Percentiles rank a stretch among this genome's conserved stretches.
These are phyloP conservation scores for Periconia sp. DNA, from an alignment of 2,329 filamentous ascomycete genomes.

Conservation along the genomic window DNA sequence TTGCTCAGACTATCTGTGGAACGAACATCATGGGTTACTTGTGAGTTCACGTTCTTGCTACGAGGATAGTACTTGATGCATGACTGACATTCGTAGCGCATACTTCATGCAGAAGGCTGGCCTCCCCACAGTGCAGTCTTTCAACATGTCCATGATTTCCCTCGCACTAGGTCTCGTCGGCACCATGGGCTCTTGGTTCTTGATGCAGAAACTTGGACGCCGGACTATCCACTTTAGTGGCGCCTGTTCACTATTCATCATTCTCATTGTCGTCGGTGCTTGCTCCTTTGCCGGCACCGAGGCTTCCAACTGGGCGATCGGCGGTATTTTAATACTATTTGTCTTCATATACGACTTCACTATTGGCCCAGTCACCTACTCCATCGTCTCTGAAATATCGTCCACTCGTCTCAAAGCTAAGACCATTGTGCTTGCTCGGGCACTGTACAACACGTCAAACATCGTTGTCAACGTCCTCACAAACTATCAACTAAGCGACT, in stretches of 20 bases:
- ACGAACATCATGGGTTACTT: slow-evolving; percentile 53
- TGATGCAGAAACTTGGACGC: slow-evolving; percentile 81
- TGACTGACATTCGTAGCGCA: slow-evolving; percentile 37
- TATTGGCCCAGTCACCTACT: slow-evolving; percentile 88
- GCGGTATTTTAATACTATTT: slow-evolving; percentile 37
- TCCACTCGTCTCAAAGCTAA: slow-evolving; percentile 83
- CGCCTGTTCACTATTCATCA: slow-evolving; percentile 60
- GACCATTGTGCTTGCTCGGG: slow-evolving; percentile 82
- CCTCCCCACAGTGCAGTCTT: slow-evolving; percentile 47
- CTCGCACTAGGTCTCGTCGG: slow-evolving; percentile 73
- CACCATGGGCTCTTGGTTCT: slow-evolving; percentile 77
- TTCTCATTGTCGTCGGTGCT: slow-evolving; percentile 81
- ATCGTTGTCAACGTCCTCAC: slow-evolving; percentile 83
- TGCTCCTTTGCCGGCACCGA: slow-evolving; percentile 64
- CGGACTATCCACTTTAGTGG: slow-evolving; percentile 77
- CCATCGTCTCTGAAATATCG: slow-evolving; percentile 81
- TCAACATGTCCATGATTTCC: slow-evolving; percentile 59
- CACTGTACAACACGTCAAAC: slow-evolving; percentile 74
- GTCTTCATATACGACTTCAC: slow-evolving; percentile 81
- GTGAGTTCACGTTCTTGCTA: no score
- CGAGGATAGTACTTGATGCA: no score
- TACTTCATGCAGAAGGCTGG: slow-evolving; percentile 56
- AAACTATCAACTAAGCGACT: slow-evolving; percentile 40
- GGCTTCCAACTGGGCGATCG: slow-evolving; percentile 52
- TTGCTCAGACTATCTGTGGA: slow-evolving; percentile 42